phyloP scores from a whole-genome alignment of 2,329 filamentous ascomycete species.

The Epicoccum sorghinum region DNA sequence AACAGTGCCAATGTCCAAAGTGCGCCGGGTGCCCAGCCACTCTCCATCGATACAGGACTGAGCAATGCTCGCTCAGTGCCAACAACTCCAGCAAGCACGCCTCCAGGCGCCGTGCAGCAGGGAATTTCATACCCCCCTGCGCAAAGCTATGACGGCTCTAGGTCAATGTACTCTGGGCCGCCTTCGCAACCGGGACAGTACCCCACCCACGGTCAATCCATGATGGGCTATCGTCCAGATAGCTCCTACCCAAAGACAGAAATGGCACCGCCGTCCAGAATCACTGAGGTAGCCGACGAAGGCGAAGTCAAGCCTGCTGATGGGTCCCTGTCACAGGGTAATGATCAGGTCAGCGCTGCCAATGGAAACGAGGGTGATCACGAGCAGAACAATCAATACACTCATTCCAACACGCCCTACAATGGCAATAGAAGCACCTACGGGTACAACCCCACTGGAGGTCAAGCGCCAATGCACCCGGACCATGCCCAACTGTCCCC shows the following conservation, averaged over 20 bases:
- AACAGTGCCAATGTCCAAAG: conserved; percentile 54
- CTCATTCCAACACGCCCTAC: conserved; percentile 76
- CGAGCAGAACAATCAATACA: conserved; percentile 83
- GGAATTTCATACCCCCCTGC: conserved; percentile 77
- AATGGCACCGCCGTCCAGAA: conserved; percentile 80
- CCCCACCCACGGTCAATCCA: conserved; percentile 63
- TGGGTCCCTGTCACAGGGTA: conserved; percentile 59
- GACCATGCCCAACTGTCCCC: conserved; percentile 80
- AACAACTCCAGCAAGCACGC: conserved; percentile 88
- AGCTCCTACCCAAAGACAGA: conserved; percentile 76
- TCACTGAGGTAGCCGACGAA: conserved; percentile 65
- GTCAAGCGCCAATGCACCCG: conserved; percentile 68
- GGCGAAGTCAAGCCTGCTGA: conserved; percentile 69
- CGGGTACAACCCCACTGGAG: conserved; percentile 72
- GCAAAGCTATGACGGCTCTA: conserved; percentile 76
- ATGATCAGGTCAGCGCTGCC: conserved; percentile 59
- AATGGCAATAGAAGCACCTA: conserved; percentile 75
- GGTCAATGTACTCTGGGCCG: conserved; percentile 77
- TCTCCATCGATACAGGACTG: conserved; percentile 81
- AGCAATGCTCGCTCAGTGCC: conserved; percentile 85
- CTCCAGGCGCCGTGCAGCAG: conserved; percentile 80
- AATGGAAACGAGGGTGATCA: conserved; percentile 74
- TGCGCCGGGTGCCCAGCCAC: conserved; percentile 68
- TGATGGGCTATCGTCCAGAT: conserved; percentile 66
- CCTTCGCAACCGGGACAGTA: conserved; percentile 73